phyloP scores from a whole-genome alignment of 2,329 filamentous ascomycete genomes.

The Colletotrichum sp. region DNA sequence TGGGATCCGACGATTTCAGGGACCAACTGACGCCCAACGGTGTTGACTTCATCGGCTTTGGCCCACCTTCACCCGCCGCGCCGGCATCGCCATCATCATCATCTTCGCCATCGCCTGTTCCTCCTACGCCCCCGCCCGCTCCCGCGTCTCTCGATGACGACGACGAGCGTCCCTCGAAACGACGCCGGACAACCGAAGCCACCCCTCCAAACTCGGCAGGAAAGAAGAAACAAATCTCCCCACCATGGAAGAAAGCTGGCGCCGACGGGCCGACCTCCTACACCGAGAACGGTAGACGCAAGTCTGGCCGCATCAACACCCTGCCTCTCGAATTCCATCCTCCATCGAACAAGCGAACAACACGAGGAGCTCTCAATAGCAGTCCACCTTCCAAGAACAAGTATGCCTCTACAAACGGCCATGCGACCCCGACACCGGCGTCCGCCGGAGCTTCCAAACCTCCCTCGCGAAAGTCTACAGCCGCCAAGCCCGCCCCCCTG shows the following conservation, averaged over 20 bases:
- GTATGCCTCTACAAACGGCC: slow-evolving; percentile 30
- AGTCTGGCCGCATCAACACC: slow-evolving; percentile 68
- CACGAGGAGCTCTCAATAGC: slow-evolving; percentile 46
- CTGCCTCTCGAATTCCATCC: slow-evolving; percentile 59
- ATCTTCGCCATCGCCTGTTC: background rate
- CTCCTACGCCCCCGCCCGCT: background rate
- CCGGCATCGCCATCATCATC: background rate
- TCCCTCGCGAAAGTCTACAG: slow-evolving; percentile 25
- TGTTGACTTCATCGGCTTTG: slow-evolving; percentile 14
- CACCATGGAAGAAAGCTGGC: slow-evolving; percentile 89
- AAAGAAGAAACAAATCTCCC: slow-evolving; percentile 68
- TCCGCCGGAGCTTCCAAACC: slow-evolving; percentile 31
- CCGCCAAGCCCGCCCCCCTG: slow-evolving; percentile 10
- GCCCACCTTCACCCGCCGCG: background rate
- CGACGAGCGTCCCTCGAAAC: slow-evolving; percentile 64
- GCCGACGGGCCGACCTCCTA: slow-evolving; percentile 90
- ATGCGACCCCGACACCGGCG: slow-evolving; percentile 31
- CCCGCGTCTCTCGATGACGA: slow-evolving; percentile 21
- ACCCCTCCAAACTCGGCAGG: slow-evolving; percentile 44
- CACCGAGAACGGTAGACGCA: slow-evolving; percentile 72
- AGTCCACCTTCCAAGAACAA: slow-evolving; percentile 37
- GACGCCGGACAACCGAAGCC: slow-evolving; percentile 62
- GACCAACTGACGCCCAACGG: slow-evolving; percentile 22
- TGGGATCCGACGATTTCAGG: slow-evolving; percentile 21
- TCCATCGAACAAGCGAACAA: slow-evolving; percentile 55